phyloP scores from a whole-genome alignment of 768 basidiomycete genomes.

The Erythrobasidium yunnanense region DNA sequence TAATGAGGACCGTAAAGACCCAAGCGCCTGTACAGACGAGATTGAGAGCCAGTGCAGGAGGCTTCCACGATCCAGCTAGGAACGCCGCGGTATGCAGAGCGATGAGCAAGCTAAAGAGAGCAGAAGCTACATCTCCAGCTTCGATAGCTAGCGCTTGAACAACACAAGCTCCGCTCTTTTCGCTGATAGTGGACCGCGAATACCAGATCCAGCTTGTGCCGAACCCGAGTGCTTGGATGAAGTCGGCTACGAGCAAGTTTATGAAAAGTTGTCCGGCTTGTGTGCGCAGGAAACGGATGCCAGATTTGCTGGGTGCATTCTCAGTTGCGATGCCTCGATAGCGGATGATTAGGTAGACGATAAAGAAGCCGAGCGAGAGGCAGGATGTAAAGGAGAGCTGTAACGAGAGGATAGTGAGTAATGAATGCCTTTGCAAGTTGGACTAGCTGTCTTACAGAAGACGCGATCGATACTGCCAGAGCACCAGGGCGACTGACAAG shows the following conservation, averaged over 20 bases:
- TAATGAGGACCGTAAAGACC: conserved; percentile 10
- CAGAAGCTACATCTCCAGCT: conserved; percentile 27
- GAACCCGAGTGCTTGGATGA: conserved; percentile 27
- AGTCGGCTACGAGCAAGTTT: conserved; percentile 20
- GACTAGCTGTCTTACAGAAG: background rate
- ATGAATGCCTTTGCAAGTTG: background rate
- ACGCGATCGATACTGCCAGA: background rate
- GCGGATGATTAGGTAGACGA: background rate
- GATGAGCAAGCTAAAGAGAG: conserved; percentile 20
- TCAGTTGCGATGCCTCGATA: background rate
- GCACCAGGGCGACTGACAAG: background rate
- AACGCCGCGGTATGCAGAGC: conserved; percentile 19
- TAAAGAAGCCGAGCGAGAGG: background rate
- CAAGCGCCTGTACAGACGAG: background rate
- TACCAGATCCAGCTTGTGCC: conserved; percentile 24
- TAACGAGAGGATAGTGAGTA: too few relatives aligned
- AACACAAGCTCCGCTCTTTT: background rate
- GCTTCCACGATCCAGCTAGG: conserved; percentile 5
- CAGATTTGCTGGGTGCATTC: background rate
- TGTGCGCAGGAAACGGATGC: conserved; percentile 17
- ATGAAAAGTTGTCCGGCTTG: conserved; percentile 20
- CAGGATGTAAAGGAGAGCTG: background rate
- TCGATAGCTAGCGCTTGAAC: conserved; percentile 25
- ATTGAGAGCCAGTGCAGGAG: background rate
- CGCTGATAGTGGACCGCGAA: background rate